Base-by-base conservation (phyloP, 495 filamentous ascomycete genomes). In the Cladorrhinum samala region DNA sequence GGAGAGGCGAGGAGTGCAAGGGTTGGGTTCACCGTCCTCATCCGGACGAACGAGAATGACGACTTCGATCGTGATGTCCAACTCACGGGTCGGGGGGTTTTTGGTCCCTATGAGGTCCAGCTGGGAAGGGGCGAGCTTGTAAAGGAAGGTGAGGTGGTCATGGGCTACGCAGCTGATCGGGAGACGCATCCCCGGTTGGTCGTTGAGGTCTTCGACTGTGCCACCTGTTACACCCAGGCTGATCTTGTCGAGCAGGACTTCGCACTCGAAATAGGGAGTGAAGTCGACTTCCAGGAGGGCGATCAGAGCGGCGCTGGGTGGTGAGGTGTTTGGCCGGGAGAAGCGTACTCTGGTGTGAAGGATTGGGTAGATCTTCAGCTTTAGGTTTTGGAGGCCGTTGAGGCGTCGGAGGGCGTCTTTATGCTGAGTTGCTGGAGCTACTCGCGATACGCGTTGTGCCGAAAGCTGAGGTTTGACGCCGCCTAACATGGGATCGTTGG, bases 201-300 rank as follows among this genome's bases (percentile, higher is more conserved):
- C 57, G 46, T 79, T 85, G n/a, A 91, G 72, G 54, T 83, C 76
- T 53, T 86, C 83, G 9, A 89, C 82, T 6, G 68, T 76, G 44
- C 88, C 90, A 19, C 84, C 83, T 41, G 76, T 77, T 11, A 94
- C 64, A 6, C 69, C 60, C 48, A 94, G 73, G n/a, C 80, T 67
- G 43, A 90, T 83, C 45, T 80, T 78, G 47, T 85, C 74, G 25
- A 97, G 79, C 6, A 69, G 64, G 43, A 91, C 81, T 62, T 87
- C 82, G 58, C 82, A 88, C 36, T 82, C 81, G 45, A 89, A 80
- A 55, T 89, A 91, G 18, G 89, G 84, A 0, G 89, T 92, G 49
- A 94, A 85, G 67, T 96, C 91, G 46, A 95, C 73, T 66, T 95
- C 91, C 16, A 96, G 75, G 46, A 87, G 86, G 18, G 91, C 91